Base-by-base conservation (phyloP, 306 rosid species). In the Acacia acuminata region DNA sequence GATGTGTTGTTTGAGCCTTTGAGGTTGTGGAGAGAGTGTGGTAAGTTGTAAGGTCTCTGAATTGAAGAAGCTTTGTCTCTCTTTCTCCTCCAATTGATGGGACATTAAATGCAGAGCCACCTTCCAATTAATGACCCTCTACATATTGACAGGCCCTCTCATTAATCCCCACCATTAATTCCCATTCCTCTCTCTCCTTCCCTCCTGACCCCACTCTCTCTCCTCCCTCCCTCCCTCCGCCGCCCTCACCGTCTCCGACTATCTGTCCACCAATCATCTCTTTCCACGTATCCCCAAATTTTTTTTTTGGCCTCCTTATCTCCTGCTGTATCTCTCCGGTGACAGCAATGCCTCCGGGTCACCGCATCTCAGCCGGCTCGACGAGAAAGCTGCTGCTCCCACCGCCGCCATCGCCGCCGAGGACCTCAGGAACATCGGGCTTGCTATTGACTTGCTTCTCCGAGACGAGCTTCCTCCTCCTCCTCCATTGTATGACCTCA, bases 291-390 rank as follows among this genome's bases (percentile, higher is more conserved):
- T 84, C 80, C 24, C 13, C 3, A 0, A 27, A n/a, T n/a, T n/a
- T 11, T 3, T 0, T 9, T 3, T 5, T 6, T 38, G 40, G 40
- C 8, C 20, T 43, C 8, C 55, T 81, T 82, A 87, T 76, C 98
- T 85, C 32, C 97, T 25, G 84, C 85, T 95, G 45, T 89, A 93
- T 79, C 99, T 92, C 85, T 95, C 99, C 90, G 99, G 99, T 60
- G 98, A 95, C 0, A 95, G 76, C 42, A 95, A 61, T n/a, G 98
- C 99, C 88, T 95, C 99, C 12, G 99, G 99, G 56, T 95, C 99
- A 24, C 99, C 99, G 84, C 98, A 95, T 50, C 98, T 78, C 17
- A 93, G 78, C 58, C 99, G 82, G 83, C 99, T 95, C 7, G 99
- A 95, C 42, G 97, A 95, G 85, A 88, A 93, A 24, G 88, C 90